These are phyloP conservation scores for Penicillium sp. DNA, from an alignment of 2,329 filamentous ascomycete genomes.

Conservation along the genomic window DNA sequence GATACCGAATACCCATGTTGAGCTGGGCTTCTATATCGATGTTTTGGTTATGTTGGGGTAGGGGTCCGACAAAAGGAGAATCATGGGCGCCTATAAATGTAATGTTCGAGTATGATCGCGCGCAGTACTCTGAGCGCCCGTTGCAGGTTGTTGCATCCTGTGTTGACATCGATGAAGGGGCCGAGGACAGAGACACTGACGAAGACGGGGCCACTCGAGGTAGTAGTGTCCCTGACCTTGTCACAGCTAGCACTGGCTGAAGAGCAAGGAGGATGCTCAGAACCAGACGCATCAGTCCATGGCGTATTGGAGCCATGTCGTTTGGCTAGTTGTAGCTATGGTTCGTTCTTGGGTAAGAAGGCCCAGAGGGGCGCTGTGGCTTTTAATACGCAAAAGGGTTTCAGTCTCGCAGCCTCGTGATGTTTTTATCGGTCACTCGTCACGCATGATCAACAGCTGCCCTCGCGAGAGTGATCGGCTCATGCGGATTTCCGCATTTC, in stretches of 20 bases:
- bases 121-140: constrained; percentile 55
- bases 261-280: constrained; percentile 7
- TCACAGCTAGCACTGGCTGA: background rate
- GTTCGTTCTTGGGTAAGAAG: background rate
- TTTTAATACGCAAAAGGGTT: background rate
- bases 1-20: constrained; percentile 58
- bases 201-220: constrained; percentile 4
- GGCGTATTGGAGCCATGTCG: constrained; percentile 10
- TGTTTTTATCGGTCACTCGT: background rate
- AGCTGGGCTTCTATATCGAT: constrained; percentile 57
- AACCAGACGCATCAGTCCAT: constrained; percentile 7
- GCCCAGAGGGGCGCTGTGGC: background rate
- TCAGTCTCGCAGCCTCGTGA: background rate
- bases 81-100: constrained; percentile 64
- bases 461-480: constrained; percentile 4
- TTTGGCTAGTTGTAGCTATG: background rate
- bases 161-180: constrained; percentile 5
- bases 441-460: constrained; percentile 10
- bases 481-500: constrained; percentile 13
- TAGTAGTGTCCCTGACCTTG: background rate
- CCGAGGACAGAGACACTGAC: constrained; percentile 3
- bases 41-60: constrained; percentile 58
- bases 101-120: constrained; percentile 56
- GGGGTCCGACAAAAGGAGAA: constrained; percentile 58
- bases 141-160: constrained; percentile 49